phyloP scores from a whole-genome alignment of 2,329 filamentous ascomycete genomes.

The Leptographium galeiforme region DNA sequence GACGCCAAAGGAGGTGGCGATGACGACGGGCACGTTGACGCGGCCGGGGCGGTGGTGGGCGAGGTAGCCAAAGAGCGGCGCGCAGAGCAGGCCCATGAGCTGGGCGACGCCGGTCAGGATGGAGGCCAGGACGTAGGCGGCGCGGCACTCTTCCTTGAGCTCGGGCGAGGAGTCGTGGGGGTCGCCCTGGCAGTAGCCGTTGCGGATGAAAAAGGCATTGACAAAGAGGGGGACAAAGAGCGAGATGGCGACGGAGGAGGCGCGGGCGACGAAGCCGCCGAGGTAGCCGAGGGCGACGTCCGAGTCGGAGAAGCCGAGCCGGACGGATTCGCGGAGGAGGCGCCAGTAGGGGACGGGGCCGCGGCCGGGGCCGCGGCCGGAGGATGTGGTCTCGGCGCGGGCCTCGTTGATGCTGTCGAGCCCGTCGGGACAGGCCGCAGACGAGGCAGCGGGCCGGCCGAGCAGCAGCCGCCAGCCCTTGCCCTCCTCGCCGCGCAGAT shows the following conservation, averaged over 20 bases:
- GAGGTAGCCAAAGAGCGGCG: slow-evolving; percentile 76
- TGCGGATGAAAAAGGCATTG: slow-evolving; percentile 76
- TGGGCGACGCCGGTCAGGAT: slow-evolving; percentile 84
- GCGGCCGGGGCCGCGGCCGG: neutral
- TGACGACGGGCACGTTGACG: slow-evolving; percentile 59
- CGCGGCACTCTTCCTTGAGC: slow-evolving; percentile 71
- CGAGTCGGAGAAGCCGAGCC: slow-evolving; percentile 60
- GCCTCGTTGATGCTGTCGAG: slow-evolving; percentile 5
- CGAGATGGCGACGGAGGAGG: slow-evolving; percentile 88
- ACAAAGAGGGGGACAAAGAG: slow-evolving; percentile 89
- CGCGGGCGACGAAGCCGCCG: slow-evolving; percentile 86
- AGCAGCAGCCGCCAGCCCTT: slow-evolving; percentile 57
- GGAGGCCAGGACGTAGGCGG: slow-evolving; percentile 78
- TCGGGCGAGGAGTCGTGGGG: slow-evolving; percentile 53
- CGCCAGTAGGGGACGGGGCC: slow-evolving; percentile 37
- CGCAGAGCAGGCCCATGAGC: slow-evolving; percentile 69
- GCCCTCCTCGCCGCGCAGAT: slow-evolving; percentile 56
- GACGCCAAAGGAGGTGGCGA: slow-evolving; percentile 60
- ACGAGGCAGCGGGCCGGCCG: slow-evolving; percentile 17
- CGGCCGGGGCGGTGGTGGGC: slow-evolving; percentile 29
- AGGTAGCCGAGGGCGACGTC: slow-evolving; percentile 80
- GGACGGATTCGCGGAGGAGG: slow-evolving; percentile 48
- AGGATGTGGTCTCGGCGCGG: neutral
- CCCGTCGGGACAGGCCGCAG: neutral
- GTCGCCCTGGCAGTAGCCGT: slow-evolving; percentile 62